Base-by-base conservation (phyloP, 768 basidiomycete species). In the Boletus barrowsii region DNA sequence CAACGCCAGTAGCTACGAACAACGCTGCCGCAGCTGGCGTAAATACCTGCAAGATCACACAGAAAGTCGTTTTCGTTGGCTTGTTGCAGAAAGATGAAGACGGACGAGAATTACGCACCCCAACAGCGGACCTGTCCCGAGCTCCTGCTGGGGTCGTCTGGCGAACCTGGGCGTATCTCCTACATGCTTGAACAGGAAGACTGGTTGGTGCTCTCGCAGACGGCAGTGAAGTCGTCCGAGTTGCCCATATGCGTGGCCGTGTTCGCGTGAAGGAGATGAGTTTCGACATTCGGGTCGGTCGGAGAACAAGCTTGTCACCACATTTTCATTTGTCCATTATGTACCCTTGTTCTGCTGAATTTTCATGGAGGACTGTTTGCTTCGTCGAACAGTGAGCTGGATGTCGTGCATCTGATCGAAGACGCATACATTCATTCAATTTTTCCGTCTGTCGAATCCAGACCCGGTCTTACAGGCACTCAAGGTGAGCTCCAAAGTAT, bases 1-100 rank as follows among this genome's bases (percentile, higher is more conserved):
- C 94, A 11, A 80, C 73, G 1, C 94, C 94, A 8, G 92, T 87
- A 2, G 80, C 74, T n/a, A 96, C 70, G 69, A 99, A 97, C 20
- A 98, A 64, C 0, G 78, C 84, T 0, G 91, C 95, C 1, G 94
- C 86, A 49, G 77, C 79, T 26, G 93, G 93, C 3, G 93, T 94
- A 68, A 98, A 97, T n/a, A 92, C 90, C 95, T 98, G 61, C 17
- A 39, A 55, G 39, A 18, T 10, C 22, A 32, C 26, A 40, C 20
- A n/a, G 20, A 47, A 18, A 32, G n/a, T 47, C 17, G 45, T 5
- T 29, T 4, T 36, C 35, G 35, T 37, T 5, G 22, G 49, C 18
- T 24, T 10, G 29, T 52, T 14, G 22, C 15, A 6, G 26, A 39
- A 11, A 24, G 46, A 29, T 2, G 8, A 29, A 29, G 29, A 22